Evolutionary conservation across 108 stramenopile species (phyloP).

Genomic region (Nitzschia sp.): DNA sequence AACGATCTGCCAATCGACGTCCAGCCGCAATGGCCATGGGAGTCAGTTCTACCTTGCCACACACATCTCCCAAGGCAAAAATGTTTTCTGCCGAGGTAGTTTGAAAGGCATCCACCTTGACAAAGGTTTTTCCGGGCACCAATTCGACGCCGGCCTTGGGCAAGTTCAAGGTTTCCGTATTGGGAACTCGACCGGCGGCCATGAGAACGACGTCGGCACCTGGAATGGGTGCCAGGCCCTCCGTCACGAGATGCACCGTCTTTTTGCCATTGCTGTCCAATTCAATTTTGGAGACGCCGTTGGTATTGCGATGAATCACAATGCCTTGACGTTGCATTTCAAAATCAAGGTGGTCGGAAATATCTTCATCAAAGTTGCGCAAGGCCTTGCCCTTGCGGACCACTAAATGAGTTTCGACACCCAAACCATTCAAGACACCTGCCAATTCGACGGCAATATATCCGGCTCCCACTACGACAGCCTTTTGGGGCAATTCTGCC

Average conservation of each 20-base stretch:
- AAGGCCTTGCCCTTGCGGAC: constrained; percentile 63
- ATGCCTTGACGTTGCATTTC: constrained; percentile 80
- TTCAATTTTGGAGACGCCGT: constrained; percentile 65
- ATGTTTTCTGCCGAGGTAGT: constrained; percentile 80
- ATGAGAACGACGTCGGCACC: constrained; percentile 77
- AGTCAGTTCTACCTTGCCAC: constrained; percentile 85
- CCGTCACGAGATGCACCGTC: constrained; percentile 47
- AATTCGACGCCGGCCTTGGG: constrained; percentile 61
- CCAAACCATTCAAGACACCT: constrained; percentile 85
- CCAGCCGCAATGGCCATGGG: constrained; percentile 96
- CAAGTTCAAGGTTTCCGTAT: constrained; percentile 63
- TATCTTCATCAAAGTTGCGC: constrained; percentile 84
- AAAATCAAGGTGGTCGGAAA: constrained; percentile 63
- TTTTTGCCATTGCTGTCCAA: constrained; percentile 49
- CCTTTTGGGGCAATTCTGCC: constrained; percentile 77
- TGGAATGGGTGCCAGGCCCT: constrained; percentile 60
- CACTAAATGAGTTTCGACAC: constrained; percentile 66
- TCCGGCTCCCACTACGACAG: constrained; percentile 95
- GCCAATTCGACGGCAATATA: constrained; percentile 97
- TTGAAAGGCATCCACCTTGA: constrained; percentile 86
- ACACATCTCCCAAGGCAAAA: constrained; percentile 93
- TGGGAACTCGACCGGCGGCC: constrained; percentile 81
- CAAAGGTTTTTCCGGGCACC: constrained; percentile 35
- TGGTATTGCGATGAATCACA: constrained; percentile 68
- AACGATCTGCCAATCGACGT: constrained; percentile 84